Percentiles rank a stretch among this genome's conserved stretches.
Conservation (phyloP, 495 filamentous ascomycete genomes). For the Penicillium nucicola region DNA sequence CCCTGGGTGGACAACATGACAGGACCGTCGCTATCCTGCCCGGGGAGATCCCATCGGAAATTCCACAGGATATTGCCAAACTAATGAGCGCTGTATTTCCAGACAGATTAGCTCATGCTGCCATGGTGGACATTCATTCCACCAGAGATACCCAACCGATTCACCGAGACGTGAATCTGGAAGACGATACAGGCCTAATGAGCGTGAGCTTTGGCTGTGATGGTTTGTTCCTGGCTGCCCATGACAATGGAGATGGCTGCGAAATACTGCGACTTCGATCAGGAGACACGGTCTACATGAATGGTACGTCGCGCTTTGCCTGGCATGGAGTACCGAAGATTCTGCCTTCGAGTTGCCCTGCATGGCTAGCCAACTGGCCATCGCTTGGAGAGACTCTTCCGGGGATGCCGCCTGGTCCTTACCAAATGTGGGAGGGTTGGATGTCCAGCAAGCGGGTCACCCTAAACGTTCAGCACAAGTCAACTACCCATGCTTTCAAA, state of each 20-base stretch:
- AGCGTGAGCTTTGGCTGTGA: slow-evolving; percentile 89
- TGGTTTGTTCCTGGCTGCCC: slow-evolving; percentile 62
- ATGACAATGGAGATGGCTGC: slow-evolving; percentile 41
- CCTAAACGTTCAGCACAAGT: slow-evolving; percentile 90
- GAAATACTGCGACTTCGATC: slow-evolving; percentile 67
- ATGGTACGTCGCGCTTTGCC: slow-evolving; percentile 71
- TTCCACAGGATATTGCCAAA: slow-evolving; percentile 67
- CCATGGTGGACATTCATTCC: slow-evolving; percentile 87
- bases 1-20: slow-evolving; percentile 90
- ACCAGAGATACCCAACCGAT: slow-evolving; percentile 83
- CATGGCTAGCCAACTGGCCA: slow-evolving; percentile 74
- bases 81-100: slow-evolving; percentile 67
- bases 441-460: slow-evolving; percentile 84
- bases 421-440: slow-evolving; percentile 74
- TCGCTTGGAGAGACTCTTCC: slow-evolving; percentile 30
- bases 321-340: slow-evolving; percentile 94
- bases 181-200: slow-evolving; percentile 67
- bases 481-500: slow-evolving; percentile 9
- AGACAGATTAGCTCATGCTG: slow-evolving; percentile 72
- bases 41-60: slow-evolving; percentile 57
- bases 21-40: slow-evolving; percentile 87
- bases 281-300: slow-evolving; percentile 83
- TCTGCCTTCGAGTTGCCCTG: slow-evolving; percentile 71
- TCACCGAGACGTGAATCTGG: slow-evolving; percentile 88
- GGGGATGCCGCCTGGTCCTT: slow-evolving; percentile 29